Percentiles rank a stretch among this genome's conserved stretches.
Conservation (phyloP, 495 filamentous ascomycete genomes). For the Baudoinia panamericana region DNA sequence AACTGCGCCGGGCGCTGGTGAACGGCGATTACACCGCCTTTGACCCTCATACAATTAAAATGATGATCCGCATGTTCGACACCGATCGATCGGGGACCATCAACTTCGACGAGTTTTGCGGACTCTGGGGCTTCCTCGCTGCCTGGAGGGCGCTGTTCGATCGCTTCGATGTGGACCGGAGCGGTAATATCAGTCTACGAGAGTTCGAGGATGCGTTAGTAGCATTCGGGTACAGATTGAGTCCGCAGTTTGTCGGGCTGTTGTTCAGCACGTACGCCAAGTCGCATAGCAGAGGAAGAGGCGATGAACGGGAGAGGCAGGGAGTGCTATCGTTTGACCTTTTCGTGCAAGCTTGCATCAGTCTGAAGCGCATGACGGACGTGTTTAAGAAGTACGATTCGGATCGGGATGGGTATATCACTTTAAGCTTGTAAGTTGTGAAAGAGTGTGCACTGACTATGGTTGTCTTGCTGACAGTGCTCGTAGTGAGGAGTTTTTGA, state of each 20-base stretch:
- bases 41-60: conserved; percentile 88
- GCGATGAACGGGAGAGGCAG: conserved; percentile 29
- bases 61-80: conserved; percentile 99
- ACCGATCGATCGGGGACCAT: conserved; percentile 76
- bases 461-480: conserved; percentile 2
- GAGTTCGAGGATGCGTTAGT: conserved; percentile 88
- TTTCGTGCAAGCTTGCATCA: conserved; percentile 95
- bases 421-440: conserved; percentile 31
- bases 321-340: conserved; percentile 85
- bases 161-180: conserved; percentile 80
- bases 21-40: conserved; percentile 93
- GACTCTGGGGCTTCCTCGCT: conserved; percentile 86
- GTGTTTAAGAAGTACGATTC: conserved; percentile 99
- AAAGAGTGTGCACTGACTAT: conserved; percentile 2
- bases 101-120: conserved; percentile 89
- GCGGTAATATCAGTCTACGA: conserved; percentile 68
- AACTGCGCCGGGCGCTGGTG: conserved; percentile 83
- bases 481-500: conserved; percentile 34
- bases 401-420: conserved; percentile 68
- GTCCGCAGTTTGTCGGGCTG: conserved; percentile 63
- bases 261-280: conserved; percentile 61
- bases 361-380: conserved; percentile 94
- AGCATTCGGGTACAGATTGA: conserved; percentile 88
- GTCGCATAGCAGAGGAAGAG: conserved; percentile 20
- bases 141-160: conserved; percentile 92